phyloP scores from a whole-genome alignment of 202 grass and related monocot genomes.

The Saccharum hybrid region DNA sequence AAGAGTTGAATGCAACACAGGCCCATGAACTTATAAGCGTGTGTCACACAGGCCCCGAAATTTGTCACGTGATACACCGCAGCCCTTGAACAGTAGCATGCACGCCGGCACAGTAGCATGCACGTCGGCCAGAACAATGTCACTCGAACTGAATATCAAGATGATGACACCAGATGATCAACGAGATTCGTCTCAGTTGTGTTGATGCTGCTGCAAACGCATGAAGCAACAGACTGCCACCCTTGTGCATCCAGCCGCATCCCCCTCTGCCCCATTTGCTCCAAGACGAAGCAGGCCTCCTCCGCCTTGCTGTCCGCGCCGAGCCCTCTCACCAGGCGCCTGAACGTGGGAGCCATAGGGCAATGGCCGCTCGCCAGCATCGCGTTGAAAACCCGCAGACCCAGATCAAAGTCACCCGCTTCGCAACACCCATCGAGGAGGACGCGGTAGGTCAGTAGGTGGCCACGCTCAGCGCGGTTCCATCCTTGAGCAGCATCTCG shows the following conservation, averaged over 20 bases:
- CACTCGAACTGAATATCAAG: background rate
- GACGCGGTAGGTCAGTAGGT: conserved; percentile 57
- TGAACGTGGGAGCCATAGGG: conserved; percentile 44
- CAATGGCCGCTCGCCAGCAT: conserved; percentile 60
- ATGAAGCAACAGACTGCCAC: conserved; percentile 30
- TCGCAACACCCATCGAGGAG: conserved; percentile 66
- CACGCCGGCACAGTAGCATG: too few species aligned
- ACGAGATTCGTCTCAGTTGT: conserved; percentile 18
- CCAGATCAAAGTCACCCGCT: conserved; percentile 49
- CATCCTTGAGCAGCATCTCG: conserved; percentile 71
- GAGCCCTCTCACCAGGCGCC: conserved; percentile 52
- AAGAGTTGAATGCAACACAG: too few species aligned
- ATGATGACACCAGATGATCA: background rate
- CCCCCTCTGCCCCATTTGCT: conserved; percentile 60
- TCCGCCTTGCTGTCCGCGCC: conserved; percentile 48
- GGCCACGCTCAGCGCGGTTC: conserved; percentile 43
- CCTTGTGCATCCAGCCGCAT: conserved; percentile 11
- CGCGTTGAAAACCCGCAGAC: conserved; percentile 59
- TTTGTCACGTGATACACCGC: too few species aligned
- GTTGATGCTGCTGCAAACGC: conserved; percentile 15
- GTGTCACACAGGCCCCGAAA: too few species aligned
- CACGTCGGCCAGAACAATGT: background rate
- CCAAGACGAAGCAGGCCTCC: conserved; percentile 58
- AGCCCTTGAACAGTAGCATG: too few species aligned
- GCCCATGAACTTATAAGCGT: too few species aligned